Base-by-base conservation (phyloP, 108 stramenopile genomes). In the Pseudonitzschia pungens region DNA sequence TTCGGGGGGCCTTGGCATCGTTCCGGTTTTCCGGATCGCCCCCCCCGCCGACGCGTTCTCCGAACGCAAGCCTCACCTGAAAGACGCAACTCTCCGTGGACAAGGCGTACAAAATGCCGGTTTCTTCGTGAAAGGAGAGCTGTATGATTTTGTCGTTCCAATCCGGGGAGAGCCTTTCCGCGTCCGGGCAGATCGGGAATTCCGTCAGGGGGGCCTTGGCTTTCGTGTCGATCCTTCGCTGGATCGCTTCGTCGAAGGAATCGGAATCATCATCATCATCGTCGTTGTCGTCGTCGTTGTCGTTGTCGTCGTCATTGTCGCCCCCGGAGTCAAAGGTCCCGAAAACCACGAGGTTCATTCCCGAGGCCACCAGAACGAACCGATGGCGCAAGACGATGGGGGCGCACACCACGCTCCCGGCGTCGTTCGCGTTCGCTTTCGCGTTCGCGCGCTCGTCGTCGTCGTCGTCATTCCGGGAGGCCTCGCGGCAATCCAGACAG, bases 71-170 rank as follows among this genome's bases (percentile, higher is more conserved):
- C 24, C 50, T 67, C n/a, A 67, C 15, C 21, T 67, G 66, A 48
- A 21, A 67, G 28, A 67, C 16, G 27, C 22, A 45, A 48, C 66
- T 67, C 26, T 67, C 66, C 28, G 50, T 41, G 28, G 66, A 43
- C 42, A 67, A 12, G 28, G 36, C 66, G 50, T 67, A 67, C 20
- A 67, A 16, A 7, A 67, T 67, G 28, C 45, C 27, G 24, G 66
- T 48, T 8, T 44, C 43, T 22, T 67, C 66, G 45, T 67, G 66
- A 67, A 67, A 67, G 8, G 36, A 20, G 15, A 67, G 40, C 27
- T 67, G 66, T 20, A 67, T 6, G 16, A 67, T 36, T 21, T 33
- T 62, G n/a, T 33, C 36, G 36, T 62, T 58, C 27, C 29, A 31
- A 4, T 31, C 29, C 27, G 29, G 29, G 5, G 57, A 22, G 3